Conservation (phyloP, 1,139 yeast genomes). For the Diutina scorzettiae region DNA sequence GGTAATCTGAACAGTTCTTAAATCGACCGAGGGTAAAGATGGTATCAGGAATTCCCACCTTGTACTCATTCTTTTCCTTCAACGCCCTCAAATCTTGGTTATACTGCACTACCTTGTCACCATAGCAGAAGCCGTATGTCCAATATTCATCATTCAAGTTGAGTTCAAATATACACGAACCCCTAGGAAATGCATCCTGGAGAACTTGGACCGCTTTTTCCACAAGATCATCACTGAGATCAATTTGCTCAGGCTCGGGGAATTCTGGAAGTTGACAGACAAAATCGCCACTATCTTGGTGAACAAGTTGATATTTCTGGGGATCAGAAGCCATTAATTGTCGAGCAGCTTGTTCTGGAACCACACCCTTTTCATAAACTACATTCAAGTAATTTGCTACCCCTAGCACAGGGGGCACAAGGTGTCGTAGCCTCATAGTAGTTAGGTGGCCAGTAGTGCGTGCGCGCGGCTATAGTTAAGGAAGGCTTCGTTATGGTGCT, state of each 20-base stretch:
- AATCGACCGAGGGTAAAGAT: conserved; percentile 3
- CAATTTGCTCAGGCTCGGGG: too few species aligned
- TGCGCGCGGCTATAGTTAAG: too few species aligned
- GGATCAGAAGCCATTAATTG: conserved; percentile 2
- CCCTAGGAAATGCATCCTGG: not conserved
- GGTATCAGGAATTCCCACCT: conserved; percentile 1
- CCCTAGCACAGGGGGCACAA: too few species aligned
- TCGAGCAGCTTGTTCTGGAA: not conserved
- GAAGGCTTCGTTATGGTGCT: too few species aligned
- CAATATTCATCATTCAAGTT: not conserved
- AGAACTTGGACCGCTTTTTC: not conserved
- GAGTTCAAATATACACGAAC: not conserved
- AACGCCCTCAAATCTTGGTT: not conserved
- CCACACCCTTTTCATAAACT: not conserved
- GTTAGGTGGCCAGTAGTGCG: too few species aligned
- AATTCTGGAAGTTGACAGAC: not conserved
- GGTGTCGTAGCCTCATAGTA: too few species aligned
- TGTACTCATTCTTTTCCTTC: not conserved
- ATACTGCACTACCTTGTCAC: conserved; percentile 4
- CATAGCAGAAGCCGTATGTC: conserved; percentile 3
- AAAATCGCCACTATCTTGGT: not conserved
- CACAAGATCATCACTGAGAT: not conserved
- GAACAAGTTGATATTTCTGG: not conserved
- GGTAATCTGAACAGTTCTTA: not conserved
- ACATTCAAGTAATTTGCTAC: not conserved